phyloP scores from a whole-genome alignment of 192 early-diverging fungal genomes.

The Diversispora epigaea region DNA sequence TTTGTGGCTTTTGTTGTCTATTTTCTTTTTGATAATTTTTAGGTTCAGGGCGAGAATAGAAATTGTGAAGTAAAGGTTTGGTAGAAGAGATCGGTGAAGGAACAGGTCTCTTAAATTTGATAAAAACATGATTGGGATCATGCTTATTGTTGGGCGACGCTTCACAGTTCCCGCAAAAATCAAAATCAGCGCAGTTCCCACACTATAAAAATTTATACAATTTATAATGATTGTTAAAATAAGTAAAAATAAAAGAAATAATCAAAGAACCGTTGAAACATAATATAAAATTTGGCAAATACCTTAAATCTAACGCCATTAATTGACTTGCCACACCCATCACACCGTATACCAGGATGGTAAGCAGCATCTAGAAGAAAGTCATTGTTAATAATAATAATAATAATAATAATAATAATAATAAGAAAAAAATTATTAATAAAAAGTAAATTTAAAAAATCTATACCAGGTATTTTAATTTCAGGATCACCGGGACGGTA shows the following conservation, averaged over 20 bases:
- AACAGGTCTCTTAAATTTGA: slow-evolving; percentile 50
- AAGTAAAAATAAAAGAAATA: background rate
- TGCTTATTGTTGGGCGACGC: slow-evolving; percentile 38
- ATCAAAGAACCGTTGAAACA: background rate
- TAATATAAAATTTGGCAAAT: background rate
- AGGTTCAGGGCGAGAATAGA: slow-evolving; percentile 35
- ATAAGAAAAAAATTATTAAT: background rate
- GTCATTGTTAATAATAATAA: background rate
- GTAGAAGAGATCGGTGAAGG: slow-evolving; percentile 5
- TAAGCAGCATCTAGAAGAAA: slow-evolving; percentile 18
- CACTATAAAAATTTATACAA: slow-evolving; percentile 38
- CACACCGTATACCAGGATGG: slow-evolving; percentile 48
- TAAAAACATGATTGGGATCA: slow-evolving; percentile 46
- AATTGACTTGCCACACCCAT: slow-evolving; percentile 47
- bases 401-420: background rate
- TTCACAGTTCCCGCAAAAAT: slow-evolving; percentile 65
- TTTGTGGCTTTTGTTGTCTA: too few relatives aligned
- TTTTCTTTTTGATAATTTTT: background rate
- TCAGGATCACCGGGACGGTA: slow-evolving; percentile 35
- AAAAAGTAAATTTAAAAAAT: slow-evolving; percentile 9
- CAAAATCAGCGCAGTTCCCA: slow-evolving; percentile 60
- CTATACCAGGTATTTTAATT: slow-evolving; percentile 32
- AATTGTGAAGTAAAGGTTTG: slow-evolving; percentile 38
- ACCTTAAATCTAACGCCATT: slow-evolving; percentile 54
- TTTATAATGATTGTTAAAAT: background rate